Evolutionary conservation across 495 filamentous ascomycete genomes (phyloP).

Genomic region (Penicillium ochrochloron): DNA sequence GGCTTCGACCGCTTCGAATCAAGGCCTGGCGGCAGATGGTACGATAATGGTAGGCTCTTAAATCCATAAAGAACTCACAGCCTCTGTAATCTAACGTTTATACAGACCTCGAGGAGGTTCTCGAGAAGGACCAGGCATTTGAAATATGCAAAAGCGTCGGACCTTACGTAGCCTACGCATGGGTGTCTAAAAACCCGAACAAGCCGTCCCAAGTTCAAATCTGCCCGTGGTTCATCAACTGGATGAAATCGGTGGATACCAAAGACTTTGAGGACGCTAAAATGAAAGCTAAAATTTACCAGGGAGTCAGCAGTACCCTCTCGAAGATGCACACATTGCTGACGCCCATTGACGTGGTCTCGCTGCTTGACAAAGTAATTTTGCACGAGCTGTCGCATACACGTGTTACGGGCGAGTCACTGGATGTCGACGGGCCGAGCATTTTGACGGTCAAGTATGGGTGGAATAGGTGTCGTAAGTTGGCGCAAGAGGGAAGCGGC

Average conservation of each 20-base stretch:
- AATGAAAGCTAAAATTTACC: neutral
- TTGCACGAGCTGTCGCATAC: neutral
- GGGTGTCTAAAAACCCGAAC: neutral
- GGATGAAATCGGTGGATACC: neutral
- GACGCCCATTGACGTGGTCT: neutral
- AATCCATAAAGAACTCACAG: neutral
- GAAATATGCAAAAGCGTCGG: neutral
- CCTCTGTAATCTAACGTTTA: neutral
- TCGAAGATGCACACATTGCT: neutral
- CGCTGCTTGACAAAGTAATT: neutral
- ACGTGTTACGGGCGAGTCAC: neutral
- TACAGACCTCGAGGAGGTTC: neutral
- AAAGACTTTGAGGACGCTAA: neutral
- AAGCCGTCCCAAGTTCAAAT: neutral
- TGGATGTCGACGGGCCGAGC: neutral
- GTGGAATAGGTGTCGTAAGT: neutral
- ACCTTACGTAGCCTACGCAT: neutral
- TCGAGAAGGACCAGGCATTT: neutral
- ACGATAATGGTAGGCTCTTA: neutral
- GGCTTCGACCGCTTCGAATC: neutral
- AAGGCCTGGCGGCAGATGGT: neutral
- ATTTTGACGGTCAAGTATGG: neutral
- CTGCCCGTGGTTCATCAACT: neutral
- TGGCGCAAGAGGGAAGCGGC: neutral
- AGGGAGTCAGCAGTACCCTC: neutral